Percentiles rank a stretch among this genome's conserved stretches.
These are phyloP conservation scores for Pisolithus sp. DNA, from an alignment of 768 basidiomycete genomes.

Conservation along the genomic window DNA sequence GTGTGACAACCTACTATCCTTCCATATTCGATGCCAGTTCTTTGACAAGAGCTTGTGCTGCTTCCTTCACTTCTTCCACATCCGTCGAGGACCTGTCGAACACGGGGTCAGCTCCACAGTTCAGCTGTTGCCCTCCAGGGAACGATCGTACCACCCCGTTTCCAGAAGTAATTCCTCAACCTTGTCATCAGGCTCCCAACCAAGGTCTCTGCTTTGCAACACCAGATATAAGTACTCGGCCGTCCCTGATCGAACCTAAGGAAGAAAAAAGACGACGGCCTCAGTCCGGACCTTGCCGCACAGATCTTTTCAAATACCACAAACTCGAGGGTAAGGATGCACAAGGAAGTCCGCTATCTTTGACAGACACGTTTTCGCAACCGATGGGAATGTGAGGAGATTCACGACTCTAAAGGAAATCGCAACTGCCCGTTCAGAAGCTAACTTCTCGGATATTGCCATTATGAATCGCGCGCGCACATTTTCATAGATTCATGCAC, in stretches of 20 bases:
- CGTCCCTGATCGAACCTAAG: conserved; percentile 69
- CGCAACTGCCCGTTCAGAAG: conserved; percentile 4
- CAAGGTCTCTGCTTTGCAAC: conserved; percentile 65
- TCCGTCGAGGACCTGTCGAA: conserved; percentile 44
- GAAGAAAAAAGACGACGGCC: background rate
- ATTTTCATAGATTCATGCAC: conserved; percentile 79
- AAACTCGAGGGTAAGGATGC: conserved; percentile 78
- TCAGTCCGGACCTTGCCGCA: conserved; percentile 7
- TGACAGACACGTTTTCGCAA: conserved; percentile 38
- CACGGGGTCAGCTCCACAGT: conserved; percentile 23
- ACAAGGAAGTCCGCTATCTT: conserved; percentile 56
- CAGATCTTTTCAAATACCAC: conserved; percentile 15
- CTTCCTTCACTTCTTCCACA: conserved; percentile 30
- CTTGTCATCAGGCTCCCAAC: conserved; percentile 50
- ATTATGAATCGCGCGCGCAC: conserved; percentile 34
- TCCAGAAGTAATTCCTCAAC: conserved; percentile 68
- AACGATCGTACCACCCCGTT: conserved; percentile 65
- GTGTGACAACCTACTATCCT: conserved; percentile 13
- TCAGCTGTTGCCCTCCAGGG: conserved; percentile 5
- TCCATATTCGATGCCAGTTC: conserved; percentile 30
- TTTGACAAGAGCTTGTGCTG: conserved; percentile 36
- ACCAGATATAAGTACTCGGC: conserved; percentile 80
- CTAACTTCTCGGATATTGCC: conserved; percentile 9
- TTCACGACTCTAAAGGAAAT: conserved; percentile 50
- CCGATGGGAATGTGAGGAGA: conserved; percentile 45